phyloP scores from a whole-genome alignment of 257 asterid genomes.

The Solanum etuberosum region DNA sequence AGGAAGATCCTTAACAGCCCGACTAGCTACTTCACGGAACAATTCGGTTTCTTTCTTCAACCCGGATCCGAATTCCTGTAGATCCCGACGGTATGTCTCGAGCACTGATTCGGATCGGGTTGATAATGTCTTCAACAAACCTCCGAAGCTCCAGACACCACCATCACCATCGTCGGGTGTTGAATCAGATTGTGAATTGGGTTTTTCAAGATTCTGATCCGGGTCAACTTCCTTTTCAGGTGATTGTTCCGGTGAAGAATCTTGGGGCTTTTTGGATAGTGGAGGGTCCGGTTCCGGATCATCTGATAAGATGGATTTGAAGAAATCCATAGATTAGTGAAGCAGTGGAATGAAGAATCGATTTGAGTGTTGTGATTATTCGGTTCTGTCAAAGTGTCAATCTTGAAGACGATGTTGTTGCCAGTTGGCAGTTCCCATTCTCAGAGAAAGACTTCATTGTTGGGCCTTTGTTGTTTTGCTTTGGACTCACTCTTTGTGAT shows the following conservation, averaged over 20 bases:
- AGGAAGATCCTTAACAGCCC: constrained; percentile 95
- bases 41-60: constrained; percentile 62
- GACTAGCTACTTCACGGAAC: constrained; percentile 67
- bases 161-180: neutral
- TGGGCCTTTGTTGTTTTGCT: neutral
- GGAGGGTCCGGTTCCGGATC: constrained; percentile 40
- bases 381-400: neutral
- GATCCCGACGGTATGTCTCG: constrained; percentile 68
- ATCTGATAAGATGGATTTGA: constrained; percentile 66
- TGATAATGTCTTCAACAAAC: constrained; percentile 42
- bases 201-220: neutral
- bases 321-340: constrained; percentile 51
- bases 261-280: constrained; percentile 19
- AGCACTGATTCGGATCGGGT: constrained; percentile 69
- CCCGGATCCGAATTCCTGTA: constrained; percentile 70
- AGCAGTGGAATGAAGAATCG: neutral
- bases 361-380: neutral
- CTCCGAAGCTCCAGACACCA: constrained; percentile 65
- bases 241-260: constrained; percentile 8
- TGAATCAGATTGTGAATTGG: neutral
- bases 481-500: neutral
- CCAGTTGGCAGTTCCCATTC: neutral
- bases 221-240: constrained; percentile 6
- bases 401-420: neutral
- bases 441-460: neutral